These are phyloP conservation scores for Aspergillus amoenus DNA, from an alignment of 2,329 filamentous ascomycete species.

Conservation along the genomic window DNA sequence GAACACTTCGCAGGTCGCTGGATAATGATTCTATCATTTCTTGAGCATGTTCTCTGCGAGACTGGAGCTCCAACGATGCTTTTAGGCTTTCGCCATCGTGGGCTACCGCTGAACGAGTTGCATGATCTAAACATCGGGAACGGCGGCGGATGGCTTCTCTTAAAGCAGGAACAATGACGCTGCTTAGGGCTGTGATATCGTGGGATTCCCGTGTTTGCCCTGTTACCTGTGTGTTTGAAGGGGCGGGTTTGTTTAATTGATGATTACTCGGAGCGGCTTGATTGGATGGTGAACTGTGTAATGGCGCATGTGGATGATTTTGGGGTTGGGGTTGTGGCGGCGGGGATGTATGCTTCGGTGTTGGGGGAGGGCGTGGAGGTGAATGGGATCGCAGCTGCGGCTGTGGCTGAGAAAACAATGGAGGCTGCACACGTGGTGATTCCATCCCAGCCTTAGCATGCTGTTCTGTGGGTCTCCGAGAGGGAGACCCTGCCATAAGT, in stretches of 20 bases:
- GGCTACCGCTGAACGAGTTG: constrained; percentile 38
- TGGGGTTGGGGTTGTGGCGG: constrained; percentile 24
- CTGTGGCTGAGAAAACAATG: constrained; percentile 1
- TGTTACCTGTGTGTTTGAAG: constrained; percentile 9
- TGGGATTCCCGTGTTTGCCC: constrained; percentile 38
- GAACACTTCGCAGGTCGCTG: constrained; percentile 76
- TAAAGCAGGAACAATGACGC: constrained; percentile 89
- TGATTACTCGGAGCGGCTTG: constrained; percentile 6
- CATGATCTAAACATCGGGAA: constrained; percentile 53
- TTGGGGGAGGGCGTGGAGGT: constrained; percentile 37
- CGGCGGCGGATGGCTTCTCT: constrained; percentile 87
- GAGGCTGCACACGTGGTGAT: constrained; percentile 16
- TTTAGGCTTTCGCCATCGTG: constrained; percentile 53
- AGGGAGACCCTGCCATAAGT: constrained; percentile 20
- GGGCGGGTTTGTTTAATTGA: constrained; percentile 13
- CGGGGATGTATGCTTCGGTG: constrained; percentile 57
- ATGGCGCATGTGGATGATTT: constrained; percentile 9
- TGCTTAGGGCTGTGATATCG: constrained; percentile 81
- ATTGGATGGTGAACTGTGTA: constrained; percentile 10
- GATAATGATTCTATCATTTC: constrained; percentile 80
- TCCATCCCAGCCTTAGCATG: constrained; percentile 10
- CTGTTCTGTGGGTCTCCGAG: constrained; percentile 18
- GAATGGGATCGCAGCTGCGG: constrained; percentile 8
- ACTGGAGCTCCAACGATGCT: constrained; percentile 50
- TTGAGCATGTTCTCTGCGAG: constrained; percentile 72